Base-by-base conservation (phyloP, 2,329 filamentous ascomycete genomes). In the Fusarium veterinarium region DNA sequence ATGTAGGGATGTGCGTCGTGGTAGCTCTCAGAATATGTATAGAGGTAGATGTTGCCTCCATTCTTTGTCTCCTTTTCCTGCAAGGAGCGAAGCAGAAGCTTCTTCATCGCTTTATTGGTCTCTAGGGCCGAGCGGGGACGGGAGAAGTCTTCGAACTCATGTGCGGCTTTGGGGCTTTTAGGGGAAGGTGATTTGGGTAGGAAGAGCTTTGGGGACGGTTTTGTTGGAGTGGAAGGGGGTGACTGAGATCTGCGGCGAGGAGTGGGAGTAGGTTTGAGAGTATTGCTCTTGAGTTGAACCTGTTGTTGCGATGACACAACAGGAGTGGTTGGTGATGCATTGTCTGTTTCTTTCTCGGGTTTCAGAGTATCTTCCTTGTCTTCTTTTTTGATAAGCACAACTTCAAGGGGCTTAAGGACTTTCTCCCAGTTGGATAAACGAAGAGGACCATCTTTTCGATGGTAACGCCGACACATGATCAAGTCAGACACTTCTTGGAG, bases 31-130 rank as follows among this genome's bases (percentile, higher is more conserved):
- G 77, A 71, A 25, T 76, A 76, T 4, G 64, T 74, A 40, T 76
- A 80, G 14, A 74, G 65, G 33, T 80, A 80, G 12, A 80, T 67
- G 25, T 38, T 60, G 6, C 79, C 79, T 10, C 37, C 38, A 7
- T 23, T 49, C 4, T 25, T 0, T 12, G 19, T 65, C 64, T 74
- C 67, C 7, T 5, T 2, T 1, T 40, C 0, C 3, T 20, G 11
- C 1, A 77, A 61, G 2, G 64, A 38, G 7, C 71, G 31, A 17
- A 69, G 53, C 7, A 79, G 46, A 13, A 58, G 44, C 17, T 51
- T 37, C 19, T 69, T 74, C 4, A 79, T 72, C 7, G 12, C 7
- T 30, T 67, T 55, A 52, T 79, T 78, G 61, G 61, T 72, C 30
- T 28, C n/a, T 5, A 25, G 30, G 35, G 51, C 58, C 16, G 61